Percentiles rank a stretch among this genome's conserved stretches.
Conservation (phyloP, 495 filamentous ascomycete genomes). For the Neurospora africana region DNA sequence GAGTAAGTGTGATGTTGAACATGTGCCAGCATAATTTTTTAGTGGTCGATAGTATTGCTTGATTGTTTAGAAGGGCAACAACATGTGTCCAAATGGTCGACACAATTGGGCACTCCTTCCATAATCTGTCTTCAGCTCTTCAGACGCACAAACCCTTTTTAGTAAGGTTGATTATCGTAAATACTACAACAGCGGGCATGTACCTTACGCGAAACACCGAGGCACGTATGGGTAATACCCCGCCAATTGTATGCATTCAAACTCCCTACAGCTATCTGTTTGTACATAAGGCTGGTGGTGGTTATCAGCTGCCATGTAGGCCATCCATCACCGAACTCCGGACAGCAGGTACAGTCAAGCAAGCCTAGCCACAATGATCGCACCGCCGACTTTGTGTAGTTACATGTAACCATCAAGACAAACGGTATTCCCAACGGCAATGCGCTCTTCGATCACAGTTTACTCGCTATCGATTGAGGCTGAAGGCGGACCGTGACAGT, state of each 20-base stretch:
- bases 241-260: neutral
- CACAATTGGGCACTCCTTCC: neutral
- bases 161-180: neutral
- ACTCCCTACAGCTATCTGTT: neutral
- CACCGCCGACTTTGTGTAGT: neutral
- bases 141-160: neutral
- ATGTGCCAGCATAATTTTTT: neutral
- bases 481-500: slow-evolving; percentile 17
- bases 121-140: neutral
- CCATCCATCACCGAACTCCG: neutral
- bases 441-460: neutral
- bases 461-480: neutral
- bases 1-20: neutral
- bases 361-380: neutral
- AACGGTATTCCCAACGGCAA: neutral
- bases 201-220: neutral
- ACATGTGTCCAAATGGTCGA: neutral
- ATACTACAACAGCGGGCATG: neutral
- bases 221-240: neutral
- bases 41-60: neutral
- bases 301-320: neutral
- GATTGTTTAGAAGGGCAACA: neutral
- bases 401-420: neutral
- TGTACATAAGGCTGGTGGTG: neutral
- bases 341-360: neutral